Conservation (phyloP, 2,329 filamentous ascomycete genomes). For the Ophiostoma sp. region DNA sequence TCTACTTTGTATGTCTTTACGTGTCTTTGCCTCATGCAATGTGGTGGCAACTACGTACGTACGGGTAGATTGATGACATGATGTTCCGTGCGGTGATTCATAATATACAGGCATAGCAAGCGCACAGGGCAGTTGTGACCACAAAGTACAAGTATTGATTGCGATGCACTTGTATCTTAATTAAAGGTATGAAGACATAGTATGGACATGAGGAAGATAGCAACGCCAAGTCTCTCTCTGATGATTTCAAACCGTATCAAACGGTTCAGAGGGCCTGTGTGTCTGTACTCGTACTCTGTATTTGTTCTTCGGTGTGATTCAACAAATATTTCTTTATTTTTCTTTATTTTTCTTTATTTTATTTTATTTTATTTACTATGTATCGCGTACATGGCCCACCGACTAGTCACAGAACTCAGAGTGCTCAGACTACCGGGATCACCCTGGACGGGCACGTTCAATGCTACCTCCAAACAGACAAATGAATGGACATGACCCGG, state of each 20-base stretch:
- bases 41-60: constrained; percentile 5
- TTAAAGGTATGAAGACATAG: background rate
- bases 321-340: background rate
- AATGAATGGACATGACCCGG: background rate
- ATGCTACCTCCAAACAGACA: background rate
- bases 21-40: background rate
- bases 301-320: background rate
- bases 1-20: background rate
- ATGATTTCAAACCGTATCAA: background rate
- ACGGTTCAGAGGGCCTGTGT: background rate
- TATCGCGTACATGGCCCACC: background rate
- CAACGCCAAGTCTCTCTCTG: background rate
- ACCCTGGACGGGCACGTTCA: background rate
- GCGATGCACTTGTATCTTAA: background rate
- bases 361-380: background rate
- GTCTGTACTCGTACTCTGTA: background rate
- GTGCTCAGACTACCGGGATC: background rate
- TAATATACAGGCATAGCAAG: background rate
- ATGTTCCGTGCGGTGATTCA: background rate
- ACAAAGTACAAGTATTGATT: background rate
- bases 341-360: background rate
- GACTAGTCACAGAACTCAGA: background rate
- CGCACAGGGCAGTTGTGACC: constrained; percentile 10
- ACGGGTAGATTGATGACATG: constrained; percentile 1
- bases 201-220: background rate